Evolutionary conservation across 208 protist species (phyloP), one percentile per base, ranked within the genome.

Genomic region (Strigomonas galati): DNA sequence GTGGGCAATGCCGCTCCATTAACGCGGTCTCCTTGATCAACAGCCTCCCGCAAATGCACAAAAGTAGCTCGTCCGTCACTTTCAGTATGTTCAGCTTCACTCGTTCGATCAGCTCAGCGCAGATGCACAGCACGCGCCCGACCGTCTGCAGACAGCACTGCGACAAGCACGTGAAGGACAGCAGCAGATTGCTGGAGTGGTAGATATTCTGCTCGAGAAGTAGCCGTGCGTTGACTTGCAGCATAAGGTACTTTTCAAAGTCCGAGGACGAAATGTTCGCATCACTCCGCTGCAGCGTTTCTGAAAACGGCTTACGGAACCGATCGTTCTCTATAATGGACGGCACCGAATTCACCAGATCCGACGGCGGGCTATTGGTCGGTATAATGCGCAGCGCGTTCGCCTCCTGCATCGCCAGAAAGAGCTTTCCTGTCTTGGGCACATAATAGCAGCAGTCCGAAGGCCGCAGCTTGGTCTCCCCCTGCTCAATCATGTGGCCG

Each of bases 401-500:
- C 0, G 51, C 40, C 26, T 53, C 60, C 14, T 30, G 15, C 15
- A 49, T 31, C 21, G 30, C 43, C 10, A 64, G 26, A 32, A 51
- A 55, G 60, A 67, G 28, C 69, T 32, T 53, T 17, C 37, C 67
- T 27, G 76, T 78, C 58, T 69, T 76, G 24, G 71, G 80, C 6
- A 71, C 73, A 40, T 73, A 85, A 9, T 85, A 70, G 61, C 74
- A 91, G 57, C 79, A 87, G 48, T 71, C 58, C 37, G 75, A 72
- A n/a, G 69, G 62, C 7, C 58, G 55, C 31, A 91, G 55, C 55
- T 80, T 82, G 30, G 76, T 63, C 35, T 74, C 72, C n/a, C 54
- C 59, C 57, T 95, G 86, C 67, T 92, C 89, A 31, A 92, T 72
- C 48, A 95, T 72, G 19, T 61, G 71, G 15, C 85, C 90, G 46